Evolutionary conservation across 2,329 filamentous ascomycete genomes (phyloP).

Genomic region (Periconia sp.): DNA sequence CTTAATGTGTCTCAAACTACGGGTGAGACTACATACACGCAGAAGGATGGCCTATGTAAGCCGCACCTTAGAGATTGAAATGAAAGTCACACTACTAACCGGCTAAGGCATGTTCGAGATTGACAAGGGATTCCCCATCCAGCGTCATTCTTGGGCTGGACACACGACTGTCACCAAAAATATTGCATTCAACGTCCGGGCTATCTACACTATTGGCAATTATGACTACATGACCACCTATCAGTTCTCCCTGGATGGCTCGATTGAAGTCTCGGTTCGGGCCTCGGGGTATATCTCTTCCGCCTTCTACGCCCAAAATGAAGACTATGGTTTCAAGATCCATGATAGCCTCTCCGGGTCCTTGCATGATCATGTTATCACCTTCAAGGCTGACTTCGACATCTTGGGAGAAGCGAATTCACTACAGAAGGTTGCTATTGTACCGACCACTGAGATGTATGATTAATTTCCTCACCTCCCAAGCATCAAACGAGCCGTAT

Average conservation of each 20-base stretch:
- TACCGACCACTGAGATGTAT: conserved; percentile 47
- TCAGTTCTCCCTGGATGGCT: conserved; percentile 30
- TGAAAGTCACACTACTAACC: neutral
- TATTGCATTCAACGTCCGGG: conserved; percentile 47
- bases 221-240: conserved; percentile 34
- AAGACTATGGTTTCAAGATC: conserved; percentile 44
- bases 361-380: conserved; percentile 44
- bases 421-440: conserved; percentile 34
- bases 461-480: neutral
- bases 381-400: conserved; percentile 47
- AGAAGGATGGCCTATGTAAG: conserved; percentile 52
- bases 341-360: conserved; percentile 39
- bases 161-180: conserved; percentile 37
- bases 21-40: conserved; percentile 44
- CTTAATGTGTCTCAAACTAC: conserved; percentile 51
- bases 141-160: conserved; percentile 26
- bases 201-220: conserved; percentile 52
- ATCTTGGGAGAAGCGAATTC: conserved; percentile 40
- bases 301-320: conserved; percentile 25
- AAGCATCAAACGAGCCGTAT: neutral
- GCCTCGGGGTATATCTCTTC: conserved; percentile 32
- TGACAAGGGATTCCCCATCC: conserved; percentile 31
- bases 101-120: conserved; percentile 20
- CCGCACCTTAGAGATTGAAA: neutral
- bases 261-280: conserved; percentile 25